Base-by-base conservation (phyloP, 306 rosid genomes). In the Dalbergia cochinchinensis region DNA sequence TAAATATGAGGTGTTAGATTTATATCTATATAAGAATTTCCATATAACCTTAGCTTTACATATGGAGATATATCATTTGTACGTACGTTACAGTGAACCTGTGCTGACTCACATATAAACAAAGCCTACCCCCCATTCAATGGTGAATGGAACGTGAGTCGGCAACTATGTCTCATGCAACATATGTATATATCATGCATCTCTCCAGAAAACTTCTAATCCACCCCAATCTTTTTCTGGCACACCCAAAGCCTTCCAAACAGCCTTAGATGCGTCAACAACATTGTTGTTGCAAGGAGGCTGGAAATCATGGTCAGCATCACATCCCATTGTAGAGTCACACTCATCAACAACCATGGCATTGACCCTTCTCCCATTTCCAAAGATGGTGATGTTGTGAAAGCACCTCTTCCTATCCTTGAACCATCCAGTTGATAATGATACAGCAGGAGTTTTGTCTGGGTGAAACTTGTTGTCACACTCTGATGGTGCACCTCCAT, bases 261-360 rank as follows among this genome's bases (percentile, higher is more conserved):
- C 89, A 63, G 84, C 89, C 31, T 60, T 78, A 19, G 91, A 87
- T 44, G 76, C 87, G 69, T 87, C 89, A 50, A 87, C 87, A 44
- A 77, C 35, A 6, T 87, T 83, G n/a, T 83, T 73, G 0, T 1
- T 0, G 37, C 90, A 87, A 0, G 80, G 89, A 37, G 86, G 89
- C 60, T 89, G 83, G 37, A 10, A 85, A 69, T 65, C 88, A 71
- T 87, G 91, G 0, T 79, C 89, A 0, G 60, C 60, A 80, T 89
- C 89, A 64, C 86, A 89, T 11, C 96, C 94, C 35, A 4, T 73
- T 0, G 80, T 85, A 3, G 96, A 89, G 22, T 91, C 94, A 81
- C 92, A 89, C 77, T 89, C 92, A 11, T 91, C 97, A 13, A 91
- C 91, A 31, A 91, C 97, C 76, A 3, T 69, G 0, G 89, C 96